Conservation (phyloP, 225 moss, liverwort and hornwort species). For the Anthoceros angustus region DNA sequence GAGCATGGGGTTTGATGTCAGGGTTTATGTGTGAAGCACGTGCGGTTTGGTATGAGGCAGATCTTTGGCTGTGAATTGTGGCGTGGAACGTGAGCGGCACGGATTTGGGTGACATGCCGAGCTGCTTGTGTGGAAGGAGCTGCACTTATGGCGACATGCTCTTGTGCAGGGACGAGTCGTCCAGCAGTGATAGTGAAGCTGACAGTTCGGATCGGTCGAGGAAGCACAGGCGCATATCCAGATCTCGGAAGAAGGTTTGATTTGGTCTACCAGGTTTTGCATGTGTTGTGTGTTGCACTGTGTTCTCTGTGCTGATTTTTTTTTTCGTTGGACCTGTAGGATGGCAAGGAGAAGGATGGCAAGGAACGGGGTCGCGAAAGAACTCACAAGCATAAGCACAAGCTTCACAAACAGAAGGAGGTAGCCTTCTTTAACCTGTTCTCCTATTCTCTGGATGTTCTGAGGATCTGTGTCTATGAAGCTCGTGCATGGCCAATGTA, state of each 20-base stretch:
- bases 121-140: too few relatives aligned
- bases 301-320: background rate
- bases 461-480: background rate
- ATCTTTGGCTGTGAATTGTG: background rate
- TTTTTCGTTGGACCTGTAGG: background rate
- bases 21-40: background rate
- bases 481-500: background rate
- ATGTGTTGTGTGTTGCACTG: background rate
- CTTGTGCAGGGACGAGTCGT: slow-evolving; percentile 40
- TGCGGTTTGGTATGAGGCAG: slow-evolving; percentile 12
- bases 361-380: slow-evolving; percentile 40
- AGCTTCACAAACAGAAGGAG: slow-evolving; percentile 64
- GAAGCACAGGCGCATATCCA: slow-evolving; percentile 54
- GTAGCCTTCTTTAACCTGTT: slow-evolving; percentile 38
- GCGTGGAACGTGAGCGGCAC: too few relatives aligned
- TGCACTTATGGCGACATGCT: background rate
- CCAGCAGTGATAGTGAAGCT: slow-evolving; percentile 45
- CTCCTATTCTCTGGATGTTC: background rate
- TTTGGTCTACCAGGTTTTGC: background rate
- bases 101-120: too few relatives aligned
- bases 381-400: slow-evolving; percentile 46
- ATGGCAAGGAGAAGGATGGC: slow-evolving; percentile 28
- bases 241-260: slow-evolving; percentile 41
- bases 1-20: slow-evolving; percentile 9
- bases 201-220: slow-evolving; percentile 42